Conservation (phyloP, 23 red algal species). For the Gracilaria domingensis region DNA sequence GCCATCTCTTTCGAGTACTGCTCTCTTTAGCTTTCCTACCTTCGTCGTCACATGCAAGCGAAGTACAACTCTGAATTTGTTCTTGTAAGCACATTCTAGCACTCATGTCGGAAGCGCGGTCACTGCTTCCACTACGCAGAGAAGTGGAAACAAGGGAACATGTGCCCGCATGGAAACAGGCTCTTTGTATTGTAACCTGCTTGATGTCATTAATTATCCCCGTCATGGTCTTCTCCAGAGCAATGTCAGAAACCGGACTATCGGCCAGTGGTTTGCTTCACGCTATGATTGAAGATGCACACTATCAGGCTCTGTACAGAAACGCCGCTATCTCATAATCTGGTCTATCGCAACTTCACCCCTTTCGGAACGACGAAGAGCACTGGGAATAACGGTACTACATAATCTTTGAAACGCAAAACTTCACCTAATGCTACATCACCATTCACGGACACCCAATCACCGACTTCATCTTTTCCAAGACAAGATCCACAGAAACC, state of each 20-base stretch:
- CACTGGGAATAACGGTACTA: conserved; percentile 59
- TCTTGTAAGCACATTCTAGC: background rate
- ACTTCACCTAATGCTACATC: conserved; percentile 17
- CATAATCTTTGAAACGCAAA: conserved; percentile 33
- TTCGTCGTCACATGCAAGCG: too few relatives aligned
- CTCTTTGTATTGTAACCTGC: background rate
- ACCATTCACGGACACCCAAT: conserved; percentile 32
- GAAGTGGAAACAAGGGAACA: background rate
- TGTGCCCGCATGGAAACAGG: background rate
- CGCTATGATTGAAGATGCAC: conserved; percentile 33
- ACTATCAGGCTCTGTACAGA: conserved; percentile 34
- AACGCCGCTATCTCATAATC: conserved; percentile 30
- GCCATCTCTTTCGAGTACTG: too few relatives aligned
- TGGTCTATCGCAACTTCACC: background rate
- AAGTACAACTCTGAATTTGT: background rate
- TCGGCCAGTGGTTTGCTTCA: background rate
- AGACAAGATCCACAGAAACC: conserved; percentile 43
- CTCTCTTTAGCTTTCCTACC: too few relatives aligned
- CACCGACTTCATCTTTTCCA: conserved; percentile 39
- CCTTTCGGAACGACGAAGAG: conserved; percentile 26
- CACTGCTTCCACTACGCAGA: conserved; percentile 31
- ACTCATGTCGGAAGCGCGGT: conserved; percentile 20
- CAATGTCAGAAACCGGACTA: conserved; percentile 3
- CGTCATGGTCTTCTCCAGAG: conserved; percentile 13
- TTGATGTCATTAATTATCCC: background rate